These are phyloP conservation scores for Pythium angustatum DNA, from an alignment of 352 stramenopile genomes.

Conservation along the genomic window DNA sequence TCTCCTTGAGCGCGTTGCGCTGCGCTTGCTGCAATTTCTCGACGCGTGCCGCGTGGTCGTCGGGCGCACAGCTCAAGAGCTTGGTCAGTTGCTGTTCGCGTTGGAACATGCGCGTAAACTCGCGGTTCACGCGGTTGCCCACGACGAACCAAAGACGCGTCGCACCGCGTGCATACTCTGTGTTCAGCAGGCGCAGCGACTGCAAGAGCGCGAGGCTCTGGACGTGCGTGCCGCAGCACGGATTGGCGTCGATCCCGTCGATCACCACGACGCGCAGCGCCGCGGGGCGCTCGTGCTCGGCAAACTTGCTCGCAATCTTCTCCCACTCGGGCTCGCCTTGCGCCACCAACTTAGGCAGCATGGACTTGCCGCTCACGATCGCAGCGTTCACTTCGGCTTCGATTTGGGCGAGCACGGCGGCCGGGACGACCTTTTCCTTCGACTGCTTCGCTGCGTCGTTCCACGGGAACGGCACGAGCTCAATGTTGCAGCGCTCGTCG, in stretches of 20 bases:
- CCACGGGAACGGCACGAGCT: conserved; percentile 55
- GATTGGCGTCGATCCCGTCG: conserved; percentile 80
- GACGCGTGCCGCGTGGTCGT: conserved; percentile 65
- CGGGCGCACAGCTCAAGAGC: conserved; percentile 60
- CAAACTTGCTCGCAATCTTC: conserved; percentile 62
- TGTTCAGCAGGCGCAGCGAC: conserved; percentile 73
- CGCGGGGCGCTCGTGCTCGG: conserved; percentile 52
- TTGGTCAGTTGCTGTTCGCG: conserved; percentile 75
- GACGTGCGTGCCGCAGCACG: conserved; percentile 90
- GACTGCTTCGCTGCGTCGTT: conserved; percentile 31
- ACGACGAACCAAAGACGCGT: conserved; percentile 86
- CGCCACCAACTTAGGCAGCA: conserved; percentile 58
- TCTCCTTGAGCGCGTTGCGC: conserved; percentile 55
- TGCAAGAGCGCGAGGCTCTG: conserved; percentile 67
- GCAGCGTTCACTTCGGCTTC: conserved; percentile 76
- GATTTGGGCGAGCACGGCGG: conserved; percentile 49
- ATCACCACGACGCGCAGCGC: conserved; percentile 85
- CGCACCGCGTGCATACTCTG: conserved; percentile 61
- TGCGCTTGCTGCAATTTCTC: conserved; percentile 70
- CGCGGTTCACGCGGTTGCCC: conserved; percentile 72
- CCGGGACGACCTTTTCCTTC: conserved; percentile 48
- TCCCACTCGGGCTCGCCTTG: conserved; percentile 58
- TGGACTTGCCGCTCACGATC: conserved; percentile 58
- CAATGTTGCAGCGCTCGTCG: conserved; percentile 74
- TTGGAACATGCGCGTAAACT: conserved; percentile 73